Evolutionary conservation across 2,329 filamentous ascomycete species (phyloP).

Genomic region (Diplodia intermedia): DNA sequence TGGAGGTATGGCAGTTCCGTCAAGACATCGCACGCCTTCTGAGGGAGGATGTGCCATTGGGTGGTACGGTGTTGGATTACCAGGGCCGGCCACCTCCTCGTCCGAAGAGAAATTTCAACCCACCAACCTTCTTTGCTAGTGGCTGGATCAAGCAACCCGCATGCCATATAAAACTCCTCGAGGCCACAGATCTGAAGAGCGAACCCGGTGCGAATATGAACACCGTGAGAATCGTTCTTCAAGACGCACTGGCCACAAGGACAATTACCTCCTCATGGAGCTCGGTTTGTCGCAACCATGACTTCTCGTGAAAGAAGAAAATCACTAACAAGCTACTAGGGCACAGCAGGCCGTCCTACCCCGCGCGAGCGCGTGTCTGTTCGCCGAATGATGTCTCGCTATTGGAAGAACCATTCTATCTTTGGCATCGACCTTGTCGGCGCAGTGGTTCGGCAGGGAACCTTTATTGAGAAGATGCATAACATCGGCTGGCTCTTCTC

Average conservation of each 20-base stretch:
- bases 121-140: conserved; percentile 21
- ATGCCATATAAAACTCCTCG: conserved; percentile 7
- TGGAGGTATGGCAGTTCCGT: conserved; percentile 69
- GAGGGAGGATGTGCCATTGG: conserved; percentile 62
- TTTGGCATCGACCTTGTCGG: conserved; percentile 71
- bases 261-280: neutral
- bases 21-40: conserved; percentile 62
- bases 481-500: conserved; percentile 80
- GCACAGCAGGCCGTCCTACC: neutral
- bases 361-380: conserved; percentile 53
- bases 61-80: conserved; percentile 69
- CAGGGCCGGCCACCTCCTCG: conserved; percentile 51
- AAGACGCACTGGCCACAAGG: conserved; percentile 2
- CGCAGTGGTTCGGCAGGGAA: conserved; percentile 70
- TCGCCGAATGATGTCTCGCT: conserved; percentile 73
- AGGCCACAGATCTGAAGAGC: conserved; percentile 13
- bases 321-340: neutral
- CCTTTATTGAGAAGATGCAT: conserved; percentile 76
- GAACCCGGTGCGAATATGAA: conserved; percentile 13
- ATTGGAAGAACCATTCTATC: conserved; percentile 70
- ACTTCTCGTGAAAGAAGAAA: neutral
- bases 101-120: neutral
- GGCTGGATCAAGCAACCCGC: conserved; percentile 16
- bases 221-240: conserved; percentile 27
- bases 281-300: neutral